phyloP scores from a whole-genome alignment of 2,329 filamentous ascomycete species.

The Fusarium xylarioides region DNA sequence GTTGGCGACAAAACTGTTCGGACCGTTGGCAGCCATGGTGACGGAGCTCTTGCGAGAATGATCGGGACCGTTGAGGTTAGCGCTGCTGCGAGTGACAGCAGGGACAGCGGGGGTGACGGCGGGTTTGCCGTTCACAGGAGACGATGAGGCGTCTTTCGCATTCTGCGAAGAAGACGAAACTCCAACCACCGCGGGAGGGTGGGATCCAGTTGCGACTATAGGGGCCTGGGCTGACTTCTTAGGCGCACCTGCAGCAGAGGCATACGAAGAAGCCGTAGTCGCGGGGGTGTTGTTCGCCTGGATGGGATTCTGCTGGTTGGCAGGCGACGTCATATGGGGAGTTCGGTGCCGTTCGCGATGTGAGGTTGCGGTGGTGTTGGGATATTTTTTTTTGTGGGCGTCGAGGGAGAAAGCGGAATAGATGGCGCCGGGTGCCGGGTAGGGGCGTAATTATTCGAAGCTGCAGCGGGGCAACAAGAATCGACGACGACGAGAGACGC shows the following conservation, averaged over 20 bases:
- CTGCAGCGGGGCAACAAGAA: slow-evolving; percentile 34
- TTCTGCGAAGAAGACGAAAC: slow-evolving; percentile 62
- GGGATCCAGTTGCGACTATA: slow-evolving; percentile 67
- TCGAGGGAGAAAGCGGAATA: slow-evolving; percentile 37
- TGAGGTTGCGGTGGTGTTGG: slow-evolving; percentile 37
- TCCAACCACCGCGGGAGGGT: slow-evolving; percentile 63
- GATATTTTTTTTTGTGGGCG: slow-evolving; percentile 38
- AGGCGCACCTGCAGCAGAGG: slow-evolving; percentile 70
- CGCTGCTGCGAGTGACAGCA: slow-evolving; percentile 69
- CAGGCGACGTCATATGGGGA: slow-evolving; percentile 69
- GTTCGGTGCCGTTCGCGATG: slow-evolving; percentile 43
- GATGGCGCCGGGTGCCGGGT: slow-evolving; percentile 37
- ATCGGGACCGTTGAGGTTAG: slow-evolving; percentile 76
- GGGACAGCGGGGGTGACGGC: slow-evolving; percentile 76
- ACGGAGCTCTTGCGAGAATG: slow-evolving; percentile 89
- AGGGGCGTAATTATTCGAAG: slow-evolving; percentile 32
- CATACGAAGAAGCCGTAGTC: slow-evolving; percentile 70
- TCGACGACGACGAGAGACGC: slow-evolving; percentile 24
- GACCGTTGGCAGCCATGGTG: slow-evolving; percentile 86
- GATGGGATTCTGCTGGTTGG: slow-evolving; percentile 61
- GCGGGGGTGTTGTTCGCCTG: slow-evolving; percentile 67
- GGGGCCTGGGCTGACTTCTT: slow-evolving; percentile 71
- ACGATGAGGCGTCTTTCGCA: slow-evolving; percentile 72
- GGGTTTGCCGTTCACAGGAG: slow-evolving; percentile 86
- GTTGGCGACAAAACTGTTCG: slow-evolving; percentile 79